A percentile compares a stretch with the other conserved stretches of the same genome.
Conservation (phyloP, 2,329 filamentous ascomycete genomes). For the Colletotrichum sp. region DNA sequence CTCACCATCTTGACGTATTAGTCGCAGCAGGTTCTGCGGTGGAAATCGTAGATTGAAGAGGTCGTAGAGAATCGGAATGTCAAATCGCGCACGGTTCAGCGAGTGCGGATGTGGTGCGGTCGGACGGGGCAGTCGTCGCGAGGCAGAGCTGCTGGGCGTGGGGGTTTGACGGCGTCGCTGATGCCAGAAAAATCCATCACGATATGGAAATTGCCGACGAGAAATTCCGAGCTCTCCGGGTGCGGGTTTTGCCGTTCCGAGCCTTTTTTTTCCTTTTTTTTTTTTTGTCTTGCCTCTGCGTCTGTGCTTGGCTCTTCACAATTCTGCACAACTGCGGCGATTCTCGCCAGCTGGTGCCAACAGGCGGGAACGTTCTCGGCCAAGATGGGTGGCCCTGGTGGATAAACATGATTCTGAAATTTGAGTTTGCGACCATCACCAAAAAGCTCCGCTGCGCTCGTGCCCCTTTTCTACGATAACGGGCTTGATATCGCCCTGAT, state of each 20-base stretch:
- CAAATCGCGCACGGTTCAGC: not conserved
- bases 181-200: slow-evolving; percentile 14
- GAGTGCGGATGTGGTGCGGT: not conserved
- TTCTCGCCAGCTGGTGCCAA: not conserved
- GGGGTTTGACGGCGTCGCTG: not conserved
- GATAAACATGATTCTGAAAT: not conserved
- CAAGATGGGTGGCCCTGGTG: not conserved
- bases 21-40: not conserved
- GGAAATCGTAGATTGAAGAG: not conserved
- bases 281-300: not conserved
- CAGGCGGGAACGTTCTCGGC: not conserved
- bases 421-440: slow-evolving; percentile 3
- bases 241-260: slow-evolving; percentile 6
- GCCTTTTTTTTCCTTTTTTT: not conserved
- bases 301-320: not conserved
- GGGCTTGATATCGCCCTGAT: not conserved
- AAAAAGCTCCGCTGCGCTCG: slow-evolving; percentile 2
- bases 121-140: not conserved
- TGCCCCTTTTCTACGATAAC: not conserved
- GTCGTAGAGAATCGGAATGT: not conserved
- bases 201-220: slow-evolving; percentile 12
- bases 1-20: slow-evolving; percentile 20
- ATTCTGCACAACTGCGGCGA: not conserved
- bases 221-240: slow-evolving; percentile 13
- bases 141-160: not conserved